A percentile compares a stretch with the other conserved stretches of the same genome.
phyloP scores from a whole-genome alignment of 108 stramenopile genomes.

The Nitzschia sp. region DNA sequence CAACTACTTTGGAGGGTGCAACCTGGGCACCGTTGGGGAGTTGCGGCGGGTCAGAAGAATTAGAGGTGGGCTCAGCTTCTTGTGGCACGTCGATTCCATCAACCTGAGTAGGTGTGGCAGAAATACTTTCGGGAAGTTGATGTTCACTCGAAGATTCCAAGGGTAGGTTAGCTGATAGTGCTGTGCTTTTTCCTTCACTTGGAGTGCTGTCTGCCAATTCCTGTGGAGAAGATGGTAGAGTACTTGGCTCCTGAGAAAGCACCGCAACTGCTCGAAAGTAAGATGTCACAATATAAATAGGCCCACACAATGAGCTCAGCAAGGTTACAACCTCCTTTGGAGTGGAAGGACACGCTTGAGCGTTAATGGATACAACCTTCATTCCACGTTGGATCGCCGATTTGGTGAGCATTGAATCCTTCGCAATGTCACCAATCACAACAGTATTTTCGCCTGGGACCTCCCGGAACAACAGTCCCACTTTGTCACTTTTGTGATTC shows the following conservation, averaged over 20 bases:
- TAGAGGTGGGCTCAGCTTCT: not conserved
- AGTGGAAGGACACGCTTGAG: conserved; percentile 5
- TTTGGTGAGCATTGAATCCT: not conserved
- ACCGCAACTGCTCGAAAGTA: not conserved
- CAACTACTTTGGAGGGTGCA: not conserved
- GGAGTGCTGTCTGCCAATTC: not conserved
- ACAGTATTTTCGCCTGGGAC: not conserved
- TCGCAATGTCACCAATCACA: not conserved
- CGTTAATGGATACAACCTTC: conserved; percentile 18
- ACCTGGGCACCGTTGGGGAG: too few species aligned
- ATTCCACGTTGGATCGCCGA: conserved; percentile 5
- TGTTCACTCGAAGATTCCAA: not conserved
- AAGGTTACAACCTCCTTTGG: not conserved
- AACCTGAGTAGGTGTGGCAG: not conserved
- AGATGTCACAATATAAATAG: conserved; percentile 9
- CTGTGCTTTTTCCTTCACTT: not conserved
- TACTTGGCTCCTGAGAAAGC: too few species aligned
- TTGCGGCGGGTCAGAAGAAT: too few species aligned
- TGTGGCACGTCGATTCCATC: not conserved
- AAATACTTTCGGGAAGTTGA: too few species aligned
- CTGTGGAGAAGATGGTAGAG: not conserved
- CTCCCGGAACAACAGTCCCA: not conserved
- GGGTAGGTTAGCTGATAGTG: not conserved
- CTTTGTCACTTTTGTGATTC: not conserved
- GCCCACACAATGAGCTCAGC: not conserved